These are phyloP conservation scores for Phellopilus nigrolimitatus DNA, from an alignment of 1,284 basidiomycete species.

Conservation along the genomic window DNA sequence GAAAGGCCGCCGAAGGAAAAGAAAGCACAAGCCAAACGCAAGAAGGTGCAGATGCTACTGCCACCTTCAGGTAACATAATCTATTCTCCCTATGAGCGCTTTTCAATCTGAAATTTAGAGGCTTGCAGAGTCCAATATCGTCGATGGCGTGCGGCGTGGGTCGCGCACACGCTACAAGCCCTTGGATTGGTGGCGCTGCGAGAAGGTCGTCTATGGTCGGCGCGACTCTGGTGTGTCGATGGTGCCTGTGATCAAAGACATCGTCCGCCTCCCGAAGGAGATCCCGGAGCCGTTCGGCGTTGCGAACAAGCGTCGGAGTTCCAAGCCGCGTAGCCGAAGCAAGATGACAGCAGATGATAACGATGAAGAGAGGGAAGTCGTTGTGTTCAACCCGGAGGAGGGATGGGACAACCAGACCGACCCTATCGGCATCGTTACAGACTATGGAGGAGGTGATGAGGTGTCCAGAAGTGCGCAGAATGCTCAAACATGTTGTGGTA, in stretches of 20 bases:
- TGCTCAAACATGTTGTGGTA: neutral
- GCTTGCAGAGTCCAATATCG: neutral
- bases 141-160: constrained; percentile 69
- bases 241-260: constrained; percentile 80
- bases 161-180: constrained; percentile 71
- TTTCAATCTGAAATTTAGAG: too few relatives aligned
- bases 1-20: constrained; percentile 8
- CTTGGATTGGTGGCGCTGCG: constrained; percentile 91
- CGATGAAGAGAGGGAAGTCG: constrained; percentile 30
- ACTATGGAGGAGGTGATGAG: constrained; percentile 60
- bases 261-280: constrained; percentile 75
- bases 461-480: constrained; percentile 61
- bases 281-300: constrained; percentile 50
- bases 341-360: constrained; percentile 29
- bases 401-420: constrained; percentile 86
- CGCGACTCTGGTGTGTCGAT: constrained; percentile 47
- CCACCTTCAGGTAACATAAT: constrained; percentile 9
- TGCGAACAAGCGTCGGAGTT: constrained; percentile 35
- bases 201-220: constrained; percentile 79
- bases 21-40: constrained; percentile 14
- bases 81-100: neutral
- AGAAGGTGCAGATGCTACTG: constrained; percentile 9
- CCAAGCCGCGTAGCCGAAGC: constrained; percentile 35
- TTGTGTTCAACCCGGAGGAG: constrained; percentile 59
- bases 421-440: constrained; percentile 62